A percentile compares a stretch with the other conserved stretches of the same genome.
Evolutionary conservation across 2,329 filamentous ascomycete species (phyloP).

Genomic region (Orbilia brochopaga): DNA sequence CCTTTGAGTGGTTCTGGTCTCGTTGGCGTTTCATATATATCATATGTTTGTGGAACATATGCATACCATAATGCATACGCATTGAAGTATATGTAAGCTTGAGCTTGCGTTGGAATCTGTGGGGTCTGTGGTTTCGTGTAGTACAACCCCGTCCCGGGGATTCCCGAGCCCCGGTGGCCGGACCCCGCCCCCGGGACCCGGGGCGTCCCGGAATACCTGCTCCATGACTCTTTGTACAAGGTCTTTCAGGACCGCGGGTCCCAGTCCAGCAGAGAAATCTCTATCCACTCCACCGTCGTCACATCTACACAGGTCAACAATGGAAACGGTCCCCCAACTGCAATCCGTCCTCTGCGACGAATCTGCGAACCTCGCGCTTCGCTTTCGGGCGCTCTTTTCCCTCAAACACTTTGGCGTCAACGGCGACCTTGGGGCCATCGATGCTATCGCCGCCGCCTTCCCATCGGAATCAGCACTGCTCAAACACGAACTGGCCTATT

Average conservation of each 20-base stretch:
- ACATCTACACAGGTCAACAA: conserved; percentile 7
- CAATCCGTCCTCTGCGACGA: conserved; percentile 81
- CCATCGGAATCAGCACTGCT: conserved; percentile 82
- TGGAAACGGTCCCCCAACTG: conserved; percentile 63
- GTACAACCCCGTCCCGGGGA: no score
- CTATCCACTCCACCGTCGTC: conserved; percentile 5
- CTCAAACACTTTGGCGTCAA: conserved; percentile 87
- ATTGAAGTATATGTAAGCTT: no score
- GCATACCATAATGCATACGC: no score
- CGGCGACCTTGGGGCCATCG: conserved; percentile 68
- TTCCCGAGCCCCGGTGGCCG: no score
- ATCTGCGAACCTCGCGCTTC: conserved; percentile 76
- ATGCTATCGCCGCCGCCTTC: conserved; percentile 88
- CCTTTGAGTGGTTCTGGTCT: no score
- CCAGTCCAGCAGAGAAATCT: conserved; percentile 1
- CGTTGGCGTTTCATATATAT: no score
- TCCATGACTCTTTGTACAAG: background rate
- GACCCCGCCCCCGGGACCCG: no score
- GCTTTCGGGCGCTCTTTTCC: conserved; percentile 96
- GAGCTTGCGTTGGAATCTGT: no score
- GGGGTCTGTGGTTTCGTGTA: no score
- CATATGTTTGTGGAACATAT: no score
- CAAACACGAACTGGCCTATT: conserved; percentile 97
- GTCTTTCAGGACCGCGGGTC: background rate
- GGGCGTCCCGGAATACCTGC: no score